Evolutionary conservation across 1,284 basidiomycete genomes (phyloP).

Genomic region (Rhodotorula sp.): DNA sequence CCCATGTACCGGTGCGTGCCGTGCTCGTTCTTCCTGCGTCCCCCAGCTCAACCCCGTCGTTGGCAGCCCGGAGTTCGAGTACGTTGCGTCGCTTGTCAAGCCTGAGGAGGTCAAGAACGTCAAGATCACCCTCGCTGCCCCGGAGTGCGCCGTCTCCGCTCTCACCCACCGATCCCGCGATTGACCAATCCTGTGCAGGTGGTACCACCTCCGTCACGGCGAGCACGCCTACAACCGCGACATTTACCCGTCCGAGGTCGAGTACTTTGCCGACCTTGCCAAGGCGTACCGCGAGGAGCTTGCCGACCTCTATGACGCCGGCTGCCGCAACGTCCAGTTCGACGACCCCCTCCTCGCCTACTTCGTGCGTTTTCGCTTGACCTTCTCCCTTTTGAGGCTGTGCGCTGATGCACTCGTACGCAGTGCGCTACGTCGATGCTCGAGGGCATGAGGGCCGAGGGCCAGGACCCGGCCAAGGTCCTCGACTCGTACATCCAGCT

Average conservation of each 20-base stretch:
- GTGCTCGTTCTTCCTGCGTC: constrained; percentile 26
- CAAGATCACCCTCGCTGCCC: constrained; percentile 74
- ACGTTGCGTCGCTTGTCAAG: constrained; percentile 48
- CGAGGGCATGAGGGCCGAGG: constrained; percentile 63
- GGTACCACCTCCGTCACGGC: constrained; percentile 65
- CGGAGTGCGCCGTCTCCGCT: constrained; percentile 52
- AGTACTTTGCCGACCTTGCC: constrained; percentile 72
- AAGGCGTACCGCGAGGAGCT: constrained; percentile 71
- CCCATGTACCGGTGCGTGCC: constrained; percentile 60
- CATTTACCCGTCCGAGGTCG: constrained; percentile 67
- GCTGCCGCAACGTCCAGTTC: constrained; percentile 71
- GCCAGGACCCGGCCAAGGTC: constrained; percentile 64
- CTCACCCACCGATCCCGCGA: neutral
- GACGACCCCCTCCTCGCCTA: constrained; percentile 61
- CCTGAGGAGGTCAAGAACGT: constrained; percentile 53
- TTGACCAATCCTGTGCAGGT: constrained; percentile 45
- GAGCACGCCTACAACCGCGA: constrained; percentile 60
- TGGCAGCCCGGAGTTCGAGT: constrained; percentile 50
- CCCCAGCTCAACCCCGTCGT: constrained; percentile 47
- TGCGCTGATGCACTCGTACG: neutral
- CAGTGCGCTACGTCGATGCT: constrained; percentile 64
- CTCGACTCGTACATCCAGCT: constrained; percentile 62
- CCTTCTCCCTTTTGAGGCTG: neutral
- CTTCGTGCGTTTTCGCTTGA: constrained; percentile 43
- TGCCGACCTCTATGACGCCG: constrained; percentile 67